Evolutionary conservation across 306 rosid species (phyloP).

Genomic region (Castanea mollissima): DNA sequence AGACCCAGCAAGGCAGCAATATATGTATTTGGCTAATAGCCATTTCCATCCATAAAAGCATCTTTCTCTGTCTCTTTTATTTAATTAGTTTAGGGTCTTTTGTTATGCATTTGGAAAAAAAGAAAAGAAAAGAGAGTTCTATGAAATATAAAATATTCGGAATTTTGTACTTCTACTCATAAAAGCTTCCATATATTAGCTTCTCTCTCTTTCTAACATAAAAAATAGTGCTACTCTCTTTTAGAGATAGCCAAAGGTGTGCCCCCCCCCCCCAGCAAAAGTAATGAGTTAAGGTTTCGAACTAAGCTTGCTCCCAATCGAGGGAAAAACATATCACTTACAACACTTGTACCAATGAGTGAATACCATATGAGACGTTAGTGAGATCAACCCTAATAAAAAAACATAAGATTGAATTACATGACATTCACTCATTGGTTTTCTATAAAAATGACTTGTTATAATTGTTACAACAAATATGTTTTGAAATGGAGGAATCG

Average conservation of each 20-base stretch:
- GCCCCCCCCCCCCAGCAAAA: too few relatives aligned
- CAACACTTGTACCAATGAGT: too few relatives aligned
- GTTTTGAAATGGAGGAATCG: too few relatives aligned
- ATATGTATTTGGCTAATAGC: not conserved
- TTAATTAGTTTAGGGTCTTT: slow-evolving; percentile 11
- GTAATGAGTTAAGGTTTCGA: too few relatives aligned
- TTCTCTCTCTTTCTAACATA: not conserved
- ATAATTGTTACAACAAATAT: too few relatives aligned
- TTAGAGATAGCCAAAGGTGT: not conserved
- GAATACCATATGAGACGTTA: too few relatives aligned
- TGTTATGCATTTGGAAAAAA: slow-evolving; percentile 3
- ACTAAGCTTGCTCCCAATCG: too few relatives aligned
- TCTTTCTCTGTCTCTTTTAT: not conserved
- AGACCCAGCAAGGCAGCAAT: not conserved
- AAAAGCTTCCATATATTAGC: not conserved
- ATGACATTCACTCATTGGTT: too few relatives aligned
- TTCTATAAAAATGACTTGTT: too few relatives aligned
- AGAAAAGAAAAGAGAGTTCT: not conserved
- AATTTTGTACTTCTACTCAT: not conserved
- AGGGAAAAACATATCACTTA: too few relatives aligned
- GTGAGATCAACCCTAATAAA: too few relatives aligned
- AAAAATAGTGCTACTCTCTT: not conserved
- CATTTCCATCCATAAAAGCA: slow-evolving; percentile 1
- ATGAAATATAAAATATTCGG: slow-evolving; percentile 1
- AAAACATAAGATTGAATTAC: too few relatives aligned